These are phyloP conservation scores for Entomortierella lignicola DNA, from an alignment of 192 early-diverging fungal species.

Conservation along the genomic window DNA sequence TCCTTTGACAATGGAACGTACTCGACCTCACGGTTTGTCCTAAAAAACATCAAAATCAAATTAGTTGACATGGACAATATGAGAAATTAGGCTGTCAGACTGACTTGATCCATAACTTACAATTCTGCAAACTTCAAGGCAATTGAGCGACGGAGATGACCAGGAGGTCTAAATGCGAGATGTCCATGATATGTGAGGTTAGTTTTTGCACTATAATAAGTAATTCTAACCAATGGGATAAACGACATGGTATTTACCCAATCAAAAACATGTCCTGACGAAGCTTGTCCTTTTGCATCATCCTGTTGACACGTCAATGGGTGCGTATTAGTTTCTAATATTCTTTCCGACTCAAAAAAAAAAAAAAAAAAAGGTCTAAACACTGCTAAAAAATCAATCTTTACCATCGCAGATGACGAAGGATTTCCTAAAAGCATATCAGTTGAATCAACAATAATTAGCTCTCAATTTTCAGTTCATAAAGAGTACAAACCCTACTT, in stretches of 20 bases:
- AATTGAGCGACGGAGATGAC: constrained; percentile 71
- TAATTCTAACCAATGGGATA: no score
- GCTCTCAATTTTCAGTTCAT: no score
- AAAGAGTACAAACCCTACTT: no score
- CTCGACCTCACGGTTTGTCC: constrained; percentile 71
- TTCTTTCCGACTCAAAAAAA: no score
- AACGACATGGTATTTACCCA: no score
- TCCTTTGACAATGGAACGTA: constrained; percentile 80
- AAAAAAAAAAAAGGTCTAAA: no score
- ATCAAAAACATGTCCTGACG: constrained; percentile 88
- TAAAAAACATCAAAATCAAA: constrained; percentile 2
- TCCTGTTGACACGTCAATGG: constrained; percentile 60
- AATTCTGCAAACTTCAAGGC: constrained; percentile 79
- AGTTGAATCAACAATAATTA: no score
- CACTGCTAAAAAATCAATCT: no score
- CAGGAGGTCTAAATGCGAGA: constrained; percentile 67
- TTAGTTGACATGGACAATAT: neutral
- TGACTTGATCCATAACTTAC: constrained; percentile 41
- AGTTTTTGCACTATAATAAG: no score
- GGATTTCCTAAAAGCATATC: constrained; percentile 35
- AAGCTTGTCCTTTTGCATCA: constrained; percentile 86
- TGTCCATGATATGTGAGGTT: neutral
- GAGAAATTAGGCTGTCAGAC: no score
- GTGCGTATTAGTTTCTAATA: neutral
- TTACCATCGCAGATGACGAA: constrained; percentile 58